Percentiles rank a stretch among this genome's conserved stretches.
Conservation (phyloP, 352 stramenopile species). For the Plasmopara halstedii region DNA sequence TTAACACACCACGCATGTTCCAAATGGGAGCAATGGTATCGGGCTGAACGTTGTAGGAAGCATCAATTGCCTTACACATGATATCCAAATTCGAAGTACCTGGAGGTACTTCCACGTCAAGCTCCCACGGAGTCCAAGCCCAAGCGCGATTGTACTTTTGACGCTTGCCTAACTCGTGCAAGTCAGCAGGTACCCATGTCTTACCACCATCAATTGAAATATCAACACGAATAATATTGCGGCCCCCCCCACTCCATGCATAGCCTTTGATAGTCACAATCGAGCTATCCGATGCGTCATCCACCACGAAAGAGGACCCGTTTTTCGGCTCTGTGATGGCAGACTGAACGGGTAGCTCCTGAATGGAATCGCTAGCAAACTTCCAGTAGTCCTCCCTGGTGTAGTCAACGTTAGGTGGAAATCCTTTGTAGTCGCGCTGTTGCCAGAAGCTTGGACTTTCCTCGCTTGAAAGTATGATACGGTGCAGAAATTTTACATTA, state of each 20-base stretch:
- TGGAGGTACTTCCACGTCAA: constrained; percentile 84
- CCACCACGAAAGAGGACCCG: constrained; percentile 29
- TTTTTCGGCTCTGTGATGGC: constrained; percentile 85
- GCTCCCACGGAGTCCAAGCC: constrained; percentile 96
- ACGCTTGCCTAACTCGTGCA: constrained; percentile 73
- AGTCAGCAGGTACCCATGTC: constrained; percentile 88
- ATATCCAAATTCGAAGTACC: constrained; percentile 82
- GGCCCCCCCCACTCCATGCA: constrained; percentile 91
- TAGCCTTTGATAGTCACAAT: constrained; percentile 90
- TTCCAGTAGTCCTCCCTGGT: constrained; percentile 77
- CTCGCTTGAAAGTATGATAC: constrained; percentile 76
- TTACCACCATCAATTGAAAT: constrained; percentile 91
- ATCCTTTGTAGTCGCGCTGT: constrained; percentile 89
- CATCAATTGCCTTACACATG: constrained; percentile 91
- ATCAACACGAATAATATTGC: constrained; percentile 95
- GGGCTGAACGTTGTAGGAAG: constrained; percentile 95
- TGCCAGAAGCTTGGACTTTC: constrained; percentile 90
- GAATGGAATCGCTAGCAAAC: constrained; percentile 82
- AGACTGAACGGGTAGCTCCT: constrained; percentile 88
- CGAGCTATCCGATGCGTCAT: constrained; percentile 54
- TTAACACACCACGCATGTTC: constrained; percentile 97
- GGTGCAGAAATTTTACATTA: constrained; percentile 96
- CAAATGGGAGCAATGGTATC: constrained; percentile 93
- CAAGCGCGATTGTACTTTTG: constrained; percentile 89
- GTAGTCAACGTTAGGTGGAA: constrained; percentile 83